Base-by-base conservation (phyloP, 768 basidiomycete species). In the Amylocystis lapponica region DNA sequence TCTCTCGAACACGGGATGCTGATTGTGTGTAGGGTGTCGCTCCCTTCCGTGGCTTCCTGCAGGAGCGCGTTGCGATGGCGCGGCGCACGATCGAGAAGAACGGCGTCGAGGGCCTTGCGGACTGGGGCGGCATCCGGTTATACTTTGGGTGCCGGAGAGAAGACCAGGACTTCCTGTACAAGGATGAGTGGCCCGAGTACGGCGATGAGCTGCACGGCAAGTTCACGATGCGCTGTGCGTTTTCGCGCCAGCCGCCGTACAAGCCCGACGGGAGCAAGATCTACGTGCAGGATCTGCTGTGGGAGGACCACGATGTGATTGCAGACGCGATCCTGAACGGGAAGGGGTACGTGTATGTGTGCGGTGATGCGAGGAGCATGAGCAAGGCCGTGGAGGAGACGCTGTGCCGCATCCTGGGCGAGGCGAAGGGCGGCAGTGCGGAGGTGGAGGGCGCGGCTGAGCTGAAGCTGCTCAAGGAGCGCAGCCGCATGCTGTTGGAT, bases 1-100 rank as follows among this genome's bases (percentile, higher is more conserved):
- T n/a, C n/a, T n/a, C n/a, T n/a, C n/a, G n/a, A n/a, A n/a, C n/a
- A n/a, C n/a, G n/a, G n/a, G 32, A 49, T 30, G 49, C 43, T 50
- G 26, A 52, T 30, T 20, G 37, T 33, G 35, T 31, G 30, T 45
- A 95, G 92, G 96, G 96, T 71, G 93, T 99, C 43, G 96, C 96
- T 35, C 96, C 96, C 8, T 99, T 99, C 89, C 88, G 96, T 48
- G 96, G 95, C 2, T 99, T 99, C 65, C 78, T 98, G 8, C 96
- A 99, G 67, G 96, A 99, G 63, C 90, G 96, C 53, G 85, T 99
- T 32, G 93, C 93, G 9, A 82, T 98, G 25, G 96, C 94, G 11
- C 86, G 89, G 48, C 91, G 92, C 48, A 88, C 93, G 0, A 75
- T 93, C 43, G 94, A 94, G 56, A 97, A 97, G 77, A 94, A 94